A percentile compares a stretch with the other conserved stretches of the same genome.
phyloP scores from a whole-genome alignment of 805 yeast genomes.

The Brettanomyces nanus region DNA sequence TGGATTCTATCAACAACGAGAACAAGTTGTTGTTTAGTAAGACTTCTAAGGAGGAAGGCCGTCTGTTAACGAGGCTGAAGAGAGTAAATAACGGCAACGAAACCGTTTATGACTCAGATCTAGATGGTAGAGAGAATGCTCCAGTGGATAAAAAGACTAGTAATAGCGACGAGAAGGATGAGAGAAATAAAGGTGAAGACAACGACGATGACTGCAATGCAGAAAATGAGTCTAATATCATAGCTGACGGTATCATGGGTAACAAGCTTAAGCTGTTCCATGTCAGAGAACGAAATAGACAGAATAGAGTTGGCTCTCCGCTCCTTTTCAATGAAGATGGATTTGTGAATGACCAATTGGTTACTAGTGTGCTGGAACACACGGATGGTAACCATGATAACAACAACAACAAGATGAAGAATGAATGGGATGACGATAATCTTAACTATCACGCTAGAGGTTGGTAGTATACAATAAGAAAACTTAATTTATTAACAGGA shows the following conservation, averaged over 20 bases:
- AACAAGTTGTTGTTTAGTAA: conserved; percentile 13
- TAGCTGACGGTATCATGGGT: conserved; percentile 25
- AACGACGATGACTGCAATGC: conserved; percentile 1
- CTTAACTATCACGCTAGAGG: conserved; percentile 35
- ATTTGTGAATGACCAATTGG: conserved; percentile 8
- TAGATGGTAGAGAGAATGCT: not conserved
- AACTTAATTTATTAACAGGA: not conserved
- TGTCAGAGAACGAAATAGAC: not conserved
- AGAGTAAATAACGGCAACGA: not conserved
- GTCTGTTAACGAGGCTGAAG: not conserved
- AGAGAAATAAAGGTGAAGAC: conserved; percentile 1
- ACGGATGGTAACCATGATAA: too few relatives aligned
- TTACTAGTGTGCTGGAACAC: conserved; percentile 7
- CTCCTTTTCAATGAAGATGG: conserved; percentile 11
- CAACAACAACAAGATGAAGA: too few relatives aligned
- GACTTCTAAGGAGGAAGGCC: conserved; percentile 3
- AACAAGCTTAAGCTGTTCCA: conserved; percentile 15
- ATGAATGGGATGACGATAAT: conserved; percentile 21
- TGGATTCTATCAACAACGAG: conserved; percentile 24
- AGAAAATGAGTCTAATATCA: conserved; percentile 11
- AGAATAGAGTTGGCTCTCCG: not conserved
- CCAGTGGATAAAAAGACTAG: not conserved
- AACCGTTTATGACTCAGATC: not conserved
- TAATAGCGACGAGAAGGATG: not conserved
- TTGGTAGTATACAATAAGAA: conserved; percentile 21